Conservation (phyloP, 441 rosid genomes). For the Erodium moschatum region DNA sequence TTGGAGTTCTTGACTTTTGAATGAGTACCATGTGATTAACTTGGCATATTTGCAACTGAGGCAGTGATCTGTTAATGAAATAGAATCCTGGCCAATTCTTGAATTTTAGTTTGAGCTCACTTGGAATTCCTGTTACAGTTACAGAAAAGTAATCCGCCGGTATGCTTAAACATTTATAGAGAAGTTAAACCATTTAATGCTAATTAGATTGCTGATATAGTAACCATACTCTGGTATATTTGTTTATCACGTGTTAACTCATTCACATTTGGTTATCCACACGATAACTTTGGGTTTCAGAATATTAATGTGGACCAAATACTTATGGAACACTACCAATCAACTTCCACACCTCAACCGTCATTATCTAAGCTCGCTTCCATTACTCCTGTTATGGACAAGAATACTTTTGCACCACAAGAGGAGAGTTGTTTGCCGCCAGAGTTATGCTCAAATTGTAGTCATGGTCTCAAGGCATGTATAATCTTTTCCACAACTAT, state of each 20-base stretch:
- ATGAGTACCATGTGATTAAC: conserved; percentile 6
- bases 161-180: not conserved
- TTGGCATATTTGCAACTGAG: not conserved
- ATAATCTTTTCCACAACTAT: conserved; percentile 17
- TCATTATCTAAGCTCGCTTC: conserved; percentile 47
- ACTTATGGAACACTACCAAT: conserved; percentile 73
- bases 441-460: conserved; percentile 59
- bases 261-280: conserved; percentile 13
- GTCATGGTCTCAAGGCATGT: conserved; percentile 64
- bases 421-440: conserved; percentile 46
- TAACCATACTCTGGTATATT: conserved; percentile 12
- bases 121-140: not conserved
- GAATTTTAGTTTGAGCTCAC: not conserved
- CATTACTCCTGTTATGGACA: conserved; percentile 43
- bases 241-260: conserved; percentile 9
- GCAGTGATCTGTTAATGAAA: not conserved
- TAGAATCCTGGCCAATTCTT: not conserved
- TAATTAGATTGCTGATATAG: not conserved
- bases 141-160: not conserved
- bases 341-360: conserved; percentile 62
- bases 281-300: conserved; percentile 36
- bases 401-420: conserved; percentile 30
- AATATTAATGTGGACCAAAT: conserved; percentile 84
- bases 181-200: not conserved
- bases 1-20: not conserved